Percentiles rank a stretch among this genome's conserved stretches.
Conservation (phyloP, 352 stramenopile genomes). For the Labyrinthula sp. region DNA sequence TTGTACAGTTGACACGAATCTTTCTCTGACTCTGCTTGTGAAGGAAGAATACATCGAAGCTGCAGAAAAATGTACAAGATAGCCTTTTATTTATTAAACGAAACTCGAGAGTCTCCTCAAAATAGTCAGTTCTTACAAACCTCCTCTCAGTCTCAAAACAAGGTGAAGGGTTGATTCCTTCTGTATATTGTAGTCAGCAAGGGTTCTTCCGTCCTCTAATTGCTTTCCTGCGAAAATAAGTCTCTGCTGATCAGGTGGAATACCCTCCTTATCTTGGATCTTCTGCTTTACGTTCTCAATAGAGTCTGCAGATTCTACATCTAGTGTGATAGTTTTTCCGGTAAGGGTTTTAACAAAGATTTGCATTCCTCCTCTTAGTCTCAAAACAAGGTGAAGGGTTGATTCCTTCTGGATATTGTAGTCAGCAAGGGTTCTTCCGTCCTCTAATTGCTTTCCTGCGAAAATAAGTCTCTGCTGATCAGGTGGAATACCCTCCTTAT, state of each 20-base stretch:
- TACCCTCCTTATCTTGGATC: slow-evolving; percentile 59
- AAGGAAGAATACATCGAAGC: too few relatives aligned
- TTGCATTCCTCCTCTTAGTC: slow-evolving; percentile 54
- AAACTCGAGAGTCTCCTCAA: too few relatives aligned
- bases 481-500: slow-evolving; percentile 99
- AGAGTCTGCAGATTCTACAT: slow-evolving; percentile 82
- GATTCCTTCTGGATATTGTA: slow-evolving; percentile 71
- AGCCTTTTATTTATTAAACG: too few relatives aligned
- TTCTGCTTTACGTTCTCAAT: slow-evolving; percentile 60
- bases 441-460: slow-evolving; percentile 96
- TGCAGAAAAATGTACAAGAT: too few relatives aligned
- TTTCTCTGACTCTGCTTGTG: too few relatives aligned
- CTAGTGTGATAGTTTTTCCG: slow-evolving; percentile 82
- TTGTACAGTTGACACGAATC: too few relatives aligned
- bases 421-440: slow-evolving; percentile 68
- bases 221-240: slow-evolving; percentile 99
- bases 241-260: slow-evolving; percentile 96
- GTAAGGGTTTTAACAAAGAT: slow-evolving; percentile 94
- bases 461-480: slow-evolving; percentile 99
- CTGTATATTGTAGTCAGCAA: slow-evolving; percentile 79
- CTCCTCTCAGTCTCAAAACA: slow-evolving; percentile 38
- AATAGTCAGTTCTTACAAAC: too few relatives aligned
- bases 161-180: slow-evolving; percentile 39
- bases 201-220: slow-evolving; percentile 77
- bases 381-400: slow-evolving; percentile 34